These are phyloP conservation scores for Trichoderma cornu-damae DNA, from an alignment of 2,329 filamentous ascomycete species.

Conservation along the genomic window DNA sequence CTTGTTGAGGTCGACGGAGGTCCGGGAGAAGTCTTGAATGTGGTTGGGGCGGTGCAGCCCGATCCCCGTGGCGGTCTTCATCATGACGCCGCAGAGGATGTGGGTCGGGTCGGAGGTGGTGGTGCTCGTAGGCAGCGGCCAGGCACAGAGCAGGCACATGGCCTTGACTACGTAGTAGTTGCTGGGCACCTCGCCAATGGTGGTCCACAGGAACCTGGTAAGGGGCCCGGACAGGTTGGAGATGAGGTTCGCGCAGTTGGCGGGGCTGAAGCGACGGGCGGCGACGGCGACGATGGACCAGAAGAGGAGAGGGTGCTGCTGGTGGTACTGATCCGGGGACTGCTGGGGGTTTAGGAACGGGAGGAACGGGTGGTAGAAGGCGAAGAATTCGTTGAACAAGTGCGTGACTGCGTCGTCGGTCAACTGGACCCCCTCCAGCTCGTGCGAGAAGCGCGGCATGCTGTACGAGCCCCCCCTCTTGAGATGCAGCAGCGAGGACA, in stretches of 20 bases:
- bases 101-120: constrained; percentile 77
- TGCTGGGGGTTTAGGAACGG: constrained; percentile 66
- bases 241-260: constrained; percentile 56
- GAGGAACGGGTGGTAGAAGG: constrained; percentile 69
- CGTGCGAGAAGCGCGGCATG: constrained; percentile 54
- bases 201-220: constrained; percentile 69
- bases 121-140: constrained; percentile 77
- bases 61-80: constrained; percentile 80
- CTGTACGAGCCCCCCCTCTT: constrained; percentile 61
- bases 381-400: constrained; percentile 71
- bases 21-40: constrained; percentile 76
- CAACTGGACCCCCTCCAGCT: constrained; percentile 59
- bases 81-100: constrained; percentile 77
- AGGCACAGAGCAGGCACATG: constrained; percentile 72
- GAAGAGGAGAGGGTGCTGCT: constrained; percentile 75
- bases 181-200: constrained; percentile 70
- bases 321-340: constrained; percentile 67
- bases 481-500: constrained; percentile 60
- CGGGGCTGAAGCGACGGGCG: constrained; percentile 59
- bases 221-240: constrained; percentile 63
- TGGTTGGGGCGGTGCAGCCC: constrained; percentile 76
- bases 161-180: constrained; percentile 79
- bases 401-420: constrained; percentile 58
- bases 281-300: constrained; percentile 78
- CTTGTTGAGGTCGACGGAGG: constrained; percentile 67